Evolutionary conservation across 257 asterid genomes (phyloP), one percentile per base, ranked within the genome.

Genomic region (Buddleja alternifolia): DNA sequence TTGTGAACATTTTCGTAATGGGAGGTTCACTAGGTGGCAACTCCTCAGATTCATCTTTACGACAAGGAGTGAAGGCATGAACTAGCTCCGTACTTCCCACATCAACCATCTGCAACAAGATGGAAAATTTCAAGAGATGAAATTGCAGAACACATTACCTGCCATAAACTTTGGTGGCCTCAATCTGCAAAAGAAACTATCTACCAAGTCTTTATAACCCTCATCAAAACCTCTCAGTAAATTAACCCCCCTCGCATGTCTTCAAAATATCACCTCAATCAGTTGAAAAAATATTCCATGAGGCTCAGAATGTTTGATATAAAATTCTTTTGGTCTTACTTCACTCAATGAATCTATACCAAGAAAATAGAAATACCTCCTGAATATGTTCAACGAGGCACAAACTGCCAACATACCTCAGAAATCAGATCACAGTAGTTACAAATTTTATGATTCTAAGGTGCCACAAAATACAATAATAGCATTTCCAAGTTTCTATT

Each of bases 1-100:
- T 87, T 40, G 90, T 83, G 73, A 89, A 82, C 98, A 92, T 84
- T 80, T 75, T 87, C 62, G 98, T 92, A 53, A 92, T 89, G 54
- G 98, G 94, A 66, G 98, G 96, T 70, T 92, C 96, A 73, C 81
- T 68, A 34, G 90, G 96, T 3, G 86, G 85, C 79, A 83, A 72
- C 46, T 76, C 84, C 59, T 79, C 89, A 51, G 11, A 87, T 40
- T 67, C 58, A 21, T 83, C 90, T 73, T 81, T 77, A 14, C 84
- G 84, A 70, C 81, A 70, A 76, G 98, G 96, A 50, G 87, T 81
- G 58, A 89, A 86, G 41, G 78, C 79, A 60, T 87, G 83, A 66
- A 87, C 69, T 8, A 84, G 50, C 66, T 81, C 72, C 9, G 67
- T 40, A 64, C 73, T 85, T 66, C 67, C 89, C 50, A 80, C 75